Conservation (phyloP, 345 rosid species). For the Aegle marmelos region DNA sequence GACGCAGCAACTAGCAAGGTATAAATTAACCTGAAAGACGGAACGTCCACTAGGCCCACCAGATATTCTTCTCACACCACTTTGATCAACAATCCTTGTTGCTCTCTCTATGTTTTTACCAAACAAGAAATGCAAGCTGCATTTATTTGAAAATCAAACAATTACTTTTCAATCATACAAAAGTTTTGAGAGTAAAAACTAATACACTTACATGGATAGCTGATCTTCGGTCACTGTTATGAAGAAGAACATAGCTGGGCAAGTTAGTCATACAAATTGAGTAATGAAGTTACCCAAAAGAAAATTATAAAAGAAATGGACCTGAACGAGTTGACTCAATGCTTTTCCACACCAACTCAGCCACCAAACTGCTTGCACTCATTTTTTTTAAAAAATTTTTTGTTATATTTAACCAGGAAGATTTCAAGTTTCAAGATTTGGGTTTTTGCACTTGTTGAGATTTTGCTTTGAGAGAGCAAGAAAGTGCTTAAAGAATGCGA, state of each 20-base stretch:
- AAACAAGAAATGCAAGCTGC: conserved; percentile 79
- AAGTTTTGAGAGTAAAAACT: not conserved
- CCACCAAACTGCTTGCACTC: conserved; percentile 44
- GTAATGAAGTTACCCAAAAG: not conserved
- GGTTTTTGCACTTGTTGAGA: not conserved
- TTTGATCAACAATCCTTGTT: conserved; percentile 68
- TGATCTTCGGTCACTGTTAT: conserved; percentile 71
- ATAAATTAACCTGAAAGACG: conserved; percentile 64
- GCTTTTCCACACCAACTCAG: conserved; percentile 56
- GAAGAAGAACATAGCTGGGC: not conserved
- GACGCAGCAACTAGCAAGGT: no score
- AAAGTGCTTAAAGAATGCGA: not conserved
- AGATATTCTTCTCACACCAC: conserved; percentile 69
- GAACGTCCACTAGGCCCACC: conserved; percentile 76
- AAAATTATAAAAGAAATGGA: conserved; percentile 3
- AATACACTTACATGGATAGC: conserved; percentile 57
- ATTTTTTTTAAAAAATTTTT: conserved; percentile 11
- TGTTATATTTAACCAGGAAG: not conserved
- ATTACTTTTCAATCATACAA: not conserved
- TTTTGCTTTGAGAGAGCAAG: not conserved
- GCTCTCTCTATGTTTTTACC: conserved; percentile 91
- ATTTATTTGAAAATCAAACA: not conserved
- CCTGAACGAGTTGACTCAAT: conserved; percentile 60
- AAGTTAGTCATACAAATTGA: not conserved
- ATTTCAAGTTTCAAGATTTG: not conserved